phyloP scores from a whole-genome alignment of 805 yeast genomes.

The Saccharomycopsis capsularis region DNA sequence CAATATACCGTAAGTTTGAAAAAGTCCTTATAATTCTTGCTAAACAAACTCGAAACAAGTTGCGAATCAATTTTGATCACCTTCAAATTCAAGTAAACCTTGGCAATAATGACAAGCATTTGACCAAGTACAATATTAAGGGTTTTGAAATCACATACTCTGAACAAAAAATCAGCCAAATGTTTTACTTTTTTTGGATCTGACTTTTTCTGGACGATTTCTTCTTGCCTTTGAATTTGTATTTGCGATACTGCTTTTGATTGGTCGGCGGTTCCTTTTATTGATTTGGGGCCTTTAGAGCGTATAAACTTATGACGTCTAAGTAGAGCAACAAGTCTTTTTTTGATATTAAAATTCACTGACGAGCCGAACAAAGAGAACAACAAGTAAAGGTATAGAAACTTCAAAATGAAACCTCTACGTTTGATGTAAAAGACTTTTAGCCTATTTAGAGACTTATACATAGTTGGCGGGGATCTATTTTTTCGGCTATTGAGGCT shows the following conservation, averaged over 20 bases:
- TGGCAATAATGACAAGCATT: conserved; percentile 48
- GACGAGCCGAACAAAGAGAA: conserved; percentile 19
- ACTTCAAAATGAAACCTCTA: conserved; percentile 10
- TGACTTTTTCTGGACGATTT: conserved; percentile 10
- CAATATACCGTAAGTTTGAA: conserved; percentile 58
- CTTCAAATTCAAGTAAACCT: conserved; percentile 70
- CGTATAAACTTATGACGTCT: conserved; percentile 4
- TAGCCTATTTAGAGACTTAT: too few species aligned
- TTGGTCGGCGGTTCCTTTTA: background rate
- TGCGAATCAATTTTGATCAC: conserved; percentile 85
- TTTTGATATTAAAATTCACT: conserved; percentile 14
- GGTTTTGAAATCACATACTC: conserved; percentile 24
- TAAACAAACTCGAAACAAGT: conserved; percentile 73
- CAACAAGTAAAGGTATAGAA: conserved; percentile 15
- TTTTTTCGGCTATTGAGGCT: too few species aligned
- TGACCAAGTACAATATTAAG: conserved; percentile 39
- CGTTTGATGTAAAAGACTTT: conserved; percentile 9
- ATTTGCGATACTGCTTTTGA: conserved; percentile 21
- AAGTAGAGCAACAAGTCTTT: conserved; percentile 24
- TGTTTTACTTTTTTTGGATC: conserved; percentile 13
- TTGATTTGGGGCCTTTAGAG: background rate
- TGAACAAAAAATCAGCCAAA: conserved; percentile 16
- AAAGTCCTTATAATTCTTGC: conserved; percentile 60
- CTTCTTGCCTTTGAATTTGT: conserved; percentile 15
- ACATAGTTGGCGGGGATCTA: too few species aligned